A percentile compares a stretch with the other conserved stretches of the same genome.
Conservation (phyloP, 306 rosid genomes). For the Hippophae rhamnoides region DNA sequence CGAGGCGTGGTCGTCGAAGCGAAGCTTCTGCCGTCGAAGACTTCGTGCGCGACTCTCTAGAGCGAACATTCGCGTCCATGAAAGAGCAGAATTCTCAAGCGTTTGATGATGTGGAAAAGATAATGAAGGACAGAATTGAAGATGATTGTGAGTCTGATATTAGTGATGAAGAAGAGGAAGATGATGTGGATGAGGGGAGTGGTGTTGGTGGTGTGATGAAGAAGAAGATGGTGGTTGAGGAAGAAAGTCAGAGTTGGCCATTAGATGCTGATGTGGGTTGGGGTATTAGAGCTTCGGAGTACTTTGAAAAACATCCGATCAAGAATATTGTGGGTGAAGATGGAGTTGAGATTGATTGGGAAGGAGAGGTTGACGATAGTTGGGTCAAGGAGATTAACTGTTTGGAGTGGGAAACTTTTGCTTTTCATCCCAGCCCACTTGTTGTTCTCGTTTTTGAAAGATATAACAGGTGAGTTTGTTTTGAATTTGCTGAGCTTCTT, state of each 20-base stretch:
- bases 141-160: slow-evolving; percentile 17
- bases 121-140: slow-evolving; percentile 39
- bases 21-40: slow-evolving; percentile 73
- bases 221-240: slow-evolving; percentile 62
- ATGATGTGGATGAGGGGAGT: slow-evolving; percentile 13
- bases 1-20: slow-evolving; percentile 71
- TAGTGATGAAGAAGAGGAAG: slow-evolving; percentile 16
- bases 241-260: slow-evolving; percentile 77
- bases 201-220: slow-evolving; percentile 17
- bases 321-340: slow-evolving; percentile 66
- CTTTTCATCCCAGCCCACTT: slow-evolving; percentile 89
- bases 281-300: slow-evolving; percentile 87
- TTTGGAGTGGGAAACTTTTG: slow-evolving; percentile 92
- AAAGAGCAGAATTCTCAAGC: slow-evolving; percentile 38
- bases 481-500: background rate
- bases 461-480: slow-evolving; percentile 47
- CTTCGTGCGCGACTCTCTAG: slow-evolving; percentile 46
- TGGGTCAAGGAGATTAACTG: slow-evolving; percentile 94
- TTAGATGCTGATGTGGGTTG: slow-evolving; percentile 90
- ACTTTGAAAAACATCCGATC: slow-evolving; percentile 76
- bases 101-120: slow-evolving; percentile 33
- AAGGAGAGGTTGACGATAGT: slow-evolving; percentile 83
- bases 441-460: slow-evolving; percentile 84
- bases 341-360: slow-evolving; percentile 86
- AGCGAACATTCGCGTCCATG: slow-evolving; percentile 53